These are phyloP conservation scores for Francoa sonchifolia DNA, from an alignment of 441 rosid species.

Conservation along the genomic window DNA sequence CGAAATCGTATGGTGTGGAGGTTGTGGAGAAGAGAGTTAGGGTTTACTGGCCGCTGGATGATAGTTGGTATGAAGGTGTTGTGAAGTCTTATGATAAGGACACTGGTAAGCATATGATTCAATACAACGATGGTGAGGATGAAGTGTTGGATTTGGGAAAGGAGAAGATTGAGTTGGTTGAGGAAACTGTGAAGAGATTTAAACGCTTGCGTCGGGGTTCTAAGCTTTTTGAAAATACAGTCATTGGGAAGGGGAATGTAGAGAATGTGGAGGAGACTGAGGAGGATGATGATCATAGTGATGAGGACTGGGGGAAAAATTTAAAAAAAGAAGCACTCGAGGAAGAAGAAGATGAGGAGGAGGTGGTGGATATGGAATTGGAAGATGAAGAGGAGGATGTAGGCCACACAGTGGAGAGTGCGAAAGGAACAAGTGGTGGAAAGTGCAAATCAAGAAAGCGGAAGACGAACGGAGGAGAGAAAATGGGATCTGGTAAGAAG, in stretches of 20 bases:
- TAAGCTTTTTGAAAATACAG: no score
- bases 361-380: constrained; percentile 42
- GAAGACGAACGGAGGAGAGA: constrained; percentile 29
- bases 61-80: constrained; percentile 71
- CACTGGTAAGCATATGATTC: constrained; percentile 56
- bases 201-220: constrained; percentile 63
- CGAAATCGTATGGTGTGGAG: constrained; percentile 36
- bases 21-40: constrained; percentile 52
- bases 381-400: constrained; percentile 30
- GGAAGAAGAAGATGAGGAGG: constrained; percentile 36
- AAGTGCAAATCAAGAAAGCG: constrained; percentile 35
- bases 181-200: constrained; percentile 26
- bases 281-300: constrained; percentile 55
- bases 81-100: constrained; percentile 33
- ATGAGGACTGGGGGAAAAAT: constrained; percentile 71
- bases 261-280: constrained; percentile 32
- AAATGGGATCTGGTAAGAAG: constrained; percentile 41
- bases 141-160: constrained; percentile 71
- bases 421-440: constrained; percentile 14
- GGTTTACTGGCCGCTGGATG: constrained; percentile 95
- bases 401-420: constrained; percentile 15
- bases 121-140: constrained; percentile 78
- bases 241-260: constrained; percentile 33
- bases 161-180: constrained; percentile 81
- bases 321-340: constrained; percentile 33